These are phyloP conservation scores for Xylariomycetidae sp. DNA, from an alignment of 2,329 filamentous ascomycete genomes.

Conservation along the genomic window DNA sequence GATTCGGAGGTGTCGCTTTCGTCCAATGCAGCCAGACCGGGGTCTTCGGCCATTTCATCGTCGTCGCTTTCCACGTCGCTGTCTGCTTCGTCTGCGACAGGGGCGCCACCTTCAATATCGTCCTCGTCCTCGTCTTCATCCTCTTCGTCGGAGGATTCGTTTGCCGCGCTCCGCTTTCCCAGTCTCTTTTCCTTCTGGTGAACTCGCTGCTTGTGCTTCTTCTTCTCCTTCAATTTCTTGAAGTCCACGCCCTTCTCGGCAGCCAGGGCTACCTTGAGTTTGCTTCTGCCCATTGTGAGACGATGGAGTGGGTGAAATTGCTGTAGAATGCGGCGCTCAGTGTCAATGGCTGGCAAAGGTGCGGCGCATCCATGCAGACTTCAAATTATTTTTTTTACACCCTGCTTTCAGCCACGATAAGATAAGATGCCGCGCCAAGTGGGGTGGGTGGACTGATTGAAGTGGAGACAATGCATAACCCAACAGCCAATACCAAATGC, in stretches of 20 bases:
- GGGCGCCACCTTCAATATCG: constrained; percentile 15
- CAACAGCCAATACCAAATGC: too few relatives aligned
- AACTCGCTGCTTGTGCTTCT: constrained; percentile 20
- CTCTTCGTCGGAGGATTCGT: constrained; percentile 10
- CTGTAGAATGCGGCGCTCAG: too few relatives aligned
- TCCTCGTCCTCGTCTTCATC: constrained; percentile 15
- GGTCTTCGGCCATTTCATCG: constrained; percentile 15
- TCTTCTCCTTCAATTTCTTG: constrained; percentile 23
- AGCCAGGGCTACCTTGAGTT: constrained; percentile 22
- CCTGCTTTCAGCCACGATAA: too few relatives aligned
- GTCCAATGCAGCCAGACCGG: constrained; percentile 48
- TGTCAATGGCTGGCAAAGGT: too few relatives aligned
- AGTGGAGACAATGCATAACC: too few relatives aligned
- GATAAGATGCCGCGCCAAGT: too few relatives aligned
- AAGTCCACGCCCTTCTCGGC: constrained; percentile 23
- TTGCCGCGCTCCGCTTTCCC: constrained; percentile 14
- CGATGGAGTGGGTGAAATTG: too few relatives aligned
- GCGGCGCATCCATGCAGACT: too few relatives aligned
- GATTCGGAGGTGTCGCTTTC: constrained; percentile 62
- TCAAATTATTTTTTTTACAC: too few relatives aligned
- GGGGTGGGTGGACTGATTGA: too few relatives aligned
- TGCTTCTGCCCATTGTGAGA: constrained; percentile 23
- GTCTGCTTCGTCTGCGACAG: constrained; percentile 20
- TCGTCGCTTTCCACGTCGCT: constrained; percentile 22
- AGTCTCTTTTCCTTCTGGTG: constrained; percentile 17